These are phyloP conservation scores for Alloascoidea hylecoeti DNA, from an alignment of 805 yeast species.

Conservation along the genomic window DNA sequence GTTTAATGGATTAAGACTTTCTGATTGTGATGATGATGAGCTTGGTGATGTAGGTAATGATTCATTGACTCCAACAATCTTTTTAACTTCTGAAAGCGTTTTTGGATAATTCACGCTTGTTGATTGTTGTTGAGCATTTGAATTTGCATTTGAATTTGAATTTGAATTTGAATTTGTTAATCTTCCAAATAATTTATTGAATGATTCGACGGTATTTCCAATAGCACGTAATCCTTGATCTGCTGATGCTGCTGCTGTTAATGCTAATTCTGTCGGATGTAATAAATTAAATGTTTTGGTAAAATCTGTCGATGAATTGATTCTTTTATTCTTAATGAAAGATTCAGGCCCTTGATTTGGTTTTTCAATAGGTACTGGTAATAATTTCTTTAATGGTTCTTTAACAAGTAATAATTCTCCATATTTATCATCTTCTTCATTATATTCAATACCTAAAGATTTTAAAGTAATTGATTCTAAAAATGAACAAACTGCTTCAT, in stretches of 20 bases:
- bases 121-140: too few relatives aligned
- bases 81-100: not conserved
- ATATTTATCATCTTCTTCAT: conserved; percentile 8
- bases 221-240: not conserved
- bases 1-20: not conserved
- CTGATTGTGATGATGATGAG: not conserved
- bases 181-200: not conserved
- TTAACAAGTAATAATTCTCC: conserved; percentile 5
- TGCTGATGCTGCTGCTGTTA: not conserved
- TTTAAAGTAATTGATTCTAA: conserved; percentile 19
- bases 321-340: too few relatives aligned
- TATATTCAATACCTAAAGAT: conserved; percentile 14
- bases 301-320: not conserved
- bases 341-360: not conserved
- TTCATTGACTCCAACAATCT: not conserved
- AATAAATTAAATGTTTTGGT: not conserved
- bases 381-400: not conserved
- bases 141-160: not conserved
- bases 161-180: not conserved
- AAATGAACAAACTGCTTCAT: conserved; percentile 25
- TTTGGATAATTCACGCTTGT: too few relatives aligned
- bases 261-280: not conserved
- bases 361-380: not conserved
- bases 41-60: not conserved
- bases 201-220: not conserved